Base-by-base conservation (phyloP, 495 filamentous ascomycete genomes). In the Penicillium fimorum region DNA sequence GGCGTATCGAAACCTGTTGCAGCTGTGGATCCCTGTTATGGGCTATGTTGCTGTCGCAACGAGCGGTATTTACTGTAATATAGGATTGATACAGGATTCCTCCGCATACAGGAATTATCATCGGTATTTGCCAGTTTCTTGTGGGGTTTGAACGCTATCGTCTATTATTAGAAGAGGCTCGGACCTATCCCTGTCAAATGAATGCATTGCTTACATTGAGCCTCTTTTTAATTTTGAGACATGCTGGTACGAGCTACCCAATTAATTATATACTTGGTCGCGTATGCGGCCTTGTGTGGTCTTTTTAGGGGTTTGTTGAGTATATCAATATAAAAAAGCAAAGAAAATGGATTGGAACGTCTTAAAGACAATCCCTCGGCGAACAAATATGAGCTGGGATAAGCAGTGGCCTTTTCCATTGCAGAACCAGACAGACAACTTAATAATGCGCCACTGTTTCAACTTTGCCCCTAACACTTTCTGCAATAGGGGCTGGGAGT, bases 21-120 rank as follows among this genome's bases (percentile, higher is more conserved):
- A 20, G 18, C 11, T 41, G 49, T 52, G 50, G 50, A 43, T 17
- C 32, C 22, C 7, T 5, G 17, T 29, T 5, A 5, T 12, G 33
- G 29, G 27, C 7, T 24, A n/a, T 32, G 50, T 43, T 43, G 50
- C 50, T 52, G 37, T 42, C 37, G 50, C 37, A 25, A 41, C 48
- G 48, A n/a, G 35, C 30, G n/a, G 45, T 52, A 52, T 33, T 33
- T 42, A 29, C 50, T 22, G 50, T 42, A 37, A 52, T 11, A 42
- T 24, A 37, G n/a, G 10, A 22, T 42, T 18, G 8, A 18, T 43
- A 33, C 50, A 15, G 32, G 35, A 50, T 24, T 13, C 1, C 32
- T 33, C 32, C 32, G 32, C 3, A 5, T 22, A 42, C 38, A 40
- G 40, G n/a, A 9, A 22, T 20, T n/a, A 17, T 27, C 27, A 1